phyloP scores from a whole-genome alignment of 2,329 filamentous ascomycete genomes.

The Neopestalotiopsis clavispora region DNA sequence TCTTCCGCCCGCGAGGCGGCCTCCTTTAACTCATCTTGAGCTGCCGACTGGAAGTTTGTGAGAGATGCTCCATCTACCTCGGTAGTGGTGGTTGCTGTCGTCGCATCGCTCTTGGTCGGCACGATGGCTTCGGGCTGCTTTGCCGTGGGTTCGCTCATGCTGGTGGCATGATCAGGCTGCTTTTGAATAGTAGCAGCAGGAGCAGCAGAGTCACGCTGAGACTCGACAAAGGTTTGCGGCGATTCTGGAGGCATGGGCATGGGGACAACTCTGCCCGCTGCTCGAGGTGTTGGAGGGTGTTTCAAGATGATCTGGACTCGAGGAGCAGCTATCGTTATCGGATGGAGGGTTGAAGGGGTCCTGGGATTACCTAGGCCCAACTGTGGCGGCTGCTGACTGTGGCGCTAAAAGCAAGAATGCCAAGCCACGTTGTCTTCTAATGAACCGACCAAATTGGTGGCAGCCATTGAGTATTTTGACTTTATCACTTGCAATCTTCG shows the following conservation, averaged over 20 bases:
- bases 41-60: not conserved
- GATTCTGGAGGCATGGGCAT: constrained; percentile 21
- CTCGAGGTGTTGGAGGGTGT: constrained; percentile 19
- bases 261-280: constrained; percentile 19
- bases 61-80: not conserved
- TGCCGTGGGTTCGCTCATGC: constrained; percentile 19
- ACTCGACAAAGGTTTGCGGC: not conserved
- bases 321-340: constrained; percentile 15
- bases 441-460: not conserved
- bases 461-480: not conserved
- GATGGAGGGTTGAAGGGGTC: constrained; percentile 11
- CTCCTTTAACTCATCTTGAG: constrained; percentile 2
- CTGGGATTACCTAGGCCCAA: not conserved
- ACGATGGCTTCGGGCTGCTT: constrained; percentile 18
- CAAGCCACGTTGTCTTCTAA: not conserved
- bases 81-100: constrained; percentile 6
- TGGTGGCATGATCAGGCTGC: constrained; percentile 19
- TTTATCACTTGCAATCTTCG: not conserved
- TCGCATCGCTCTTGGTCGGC: constrained; percentile 9
- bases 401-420: not conserved
- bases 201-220: constrained; percentile 3
- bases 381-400: not conserved
- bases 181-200: not conserved
- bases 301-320: constrained; percentile 18
- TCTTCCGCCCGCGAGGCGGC: not conserved